Base-by-base conservation (phyloP, 2,329 filamentous ascomycete genomes). In the Akanthomyces dipterigenus region DNA sequence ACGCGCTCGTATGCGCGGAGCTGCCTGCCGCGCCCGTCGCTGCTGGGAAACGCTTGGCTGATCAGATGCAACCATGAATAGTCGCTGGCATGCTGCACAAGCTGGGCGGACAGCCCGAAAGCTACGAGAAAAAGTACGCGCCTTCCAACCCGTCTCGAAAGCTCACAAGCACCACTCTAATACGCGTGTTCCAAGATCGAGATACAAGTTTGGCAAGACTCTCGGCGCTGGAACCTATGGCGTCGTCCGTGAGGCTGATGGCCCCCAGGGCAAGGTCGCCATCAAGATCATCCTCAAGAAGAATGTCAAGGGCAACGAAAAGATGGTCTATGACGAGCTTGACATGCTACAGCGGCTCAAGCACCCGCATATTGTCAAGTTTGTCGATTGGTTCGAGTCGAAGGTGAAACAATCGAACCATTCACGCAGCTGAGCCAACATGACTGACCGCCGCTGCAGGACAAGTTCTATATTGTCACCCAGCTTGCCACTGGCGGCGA, bases 201-300 rank as follows among this genome's bases (percentile, higher is more conserved):
- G 89, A 75, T 99, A 99, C 77, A 87, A 83, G 68, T 96, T 99
- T 76, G 95, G 95, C 70, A 87, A 89, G 74, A 98, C 93, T 26
- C 85, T 99, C 63, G 95, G 95, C 71, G 95, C 95, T 64, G 95
- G 95, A 69, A 99, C 95, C 70, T 99, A 99, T 82, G 95, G 95
- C 71, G 96, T 99, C 71, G 95, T 99, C 70, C 87, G 95, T 69
- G 95, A 99, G 78, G 95, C 95, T 63, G 92, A 97, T 64, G 85
- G 90, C 67, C 86, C 88, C 46, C 82, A 84, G 22, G 91, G 91
- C 74, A 85, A 96, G 81, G 93, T 96, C 64, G 95, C 95, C 45
- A 85, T 99, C 76, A 99, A 99, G 83, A 98, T 99, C 74, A 99
- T 99, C 75, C 81, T 98, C 71, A 99, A 99, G 85, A 97, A 96